Base-by-base conservation (phyloP, 768 basidiomycete genomes). In the Lentinula raphanica region DNA sequence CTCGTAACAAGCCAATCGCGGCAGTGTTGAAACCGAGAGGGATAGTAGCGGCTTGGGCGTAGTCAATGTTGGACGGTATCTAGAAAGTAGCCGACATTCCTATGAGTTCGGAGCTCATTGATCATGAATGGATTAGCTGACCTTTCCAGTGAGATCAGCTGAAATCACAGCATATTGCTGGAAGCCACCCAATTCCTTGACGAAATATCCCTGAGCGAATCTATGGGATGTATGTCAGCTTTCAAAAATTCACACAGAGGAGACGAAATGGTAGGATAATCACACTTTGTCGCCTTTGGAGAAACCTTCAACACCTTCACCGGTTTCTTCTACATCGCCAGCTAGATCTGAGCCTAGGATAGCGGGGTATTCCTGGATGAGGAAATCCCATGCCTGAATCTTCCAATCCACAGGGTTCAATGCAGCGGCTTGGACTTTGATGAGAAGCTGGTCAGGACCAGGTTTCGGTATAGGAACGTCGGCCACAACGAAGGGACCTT, bases 271-370 rank as follows among this genome's bases (percentile, higher is more conserved):
- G 7, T n/a, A n/a, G 5, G 23, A 54, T 35, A 31, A 77, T 63
- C 68, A 82, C 81, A 86, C 80, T 66, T 74, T 71, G 65, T 85
- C 82, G 3, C 82, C 83, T 28, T 72, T 72, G 59, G 77, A 71
- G 64, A 83, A 78, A 31, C 70, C 69, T 13, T 68, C 72, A 7
- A 86, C 83, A 1, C 76, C 79, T 56, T 79, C 76, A 2, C 83
- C 84, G 44, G 85, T 70, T 31, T 70, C 74, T 21, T 74, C 76
- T 5, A 85, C 76, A 1, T 76, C 73, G 5, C 84, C 84, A 38
- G 83, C 78, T 28, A 74, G 70, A 55, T 85, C 84, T 8, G 65
- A 69, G 1, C 84, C 84, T 0, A 79, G 59, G 2, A 84, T 67
- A 6, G 74, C 74, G 17, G 79, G 83, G 59, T 68, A 83, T 15